Evolutionary conservation across 2,329 filamentous ascomycete genomes (phyloP), one percentile per base, ranked within the genome.

Genomic region (Trichophyton equinum): DNA sequence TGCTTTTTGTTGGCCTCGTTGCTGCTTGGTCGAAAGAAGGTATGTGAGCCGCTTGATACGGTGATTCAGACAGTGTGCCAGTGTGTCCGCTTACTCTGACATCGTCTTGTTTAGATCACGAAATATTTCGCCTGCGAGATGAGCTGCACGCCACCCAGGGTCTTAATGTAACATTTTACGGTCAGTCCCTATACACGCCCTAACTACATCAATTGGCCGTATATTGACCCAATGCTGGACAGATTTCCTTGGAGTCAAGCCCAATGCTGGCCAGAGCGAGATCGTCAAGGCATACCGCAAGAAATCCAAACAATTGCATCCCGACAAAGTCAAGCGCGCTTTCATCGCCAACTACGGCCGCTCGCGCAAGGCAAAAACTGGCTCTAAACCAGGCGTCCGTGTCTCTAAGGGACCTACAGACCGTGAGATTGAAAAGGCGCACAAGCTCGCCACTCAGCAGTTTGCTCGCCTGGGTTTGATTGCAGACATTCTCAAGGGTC

Each of bases 51-150:
- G 13, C 30, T 25, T 38, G 27, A n/a, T 49, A 49, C 58, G 47
- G 60, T 15, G 30, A 27, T 60, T 49, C 33, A 38, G 33, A 38
- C 11, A 38, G 9, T 38, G 15, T n/a, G 1, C 40, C 40, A 7
- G 42, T 42, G 22, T 33, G n/a, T n/a, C n/a, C 1, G 22, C 49
- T 4, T 27, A 13, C 13, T 40, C 55, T 57, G 15, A 57, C 49
- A 60, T 61, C 15, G 13, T 38, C 18, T 33, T 13, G 40, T 47
- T 64, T 69, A 95, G 94, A 99, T 76, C 90, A 95, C 72, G 94
- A 99, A 77, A 97, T 99, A 78, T 99, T 99, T 79, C 88, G 91
- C 68, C 81, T 99, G 64, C 87, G 87, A 70, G 91, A 96, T 77
- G 94, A 97, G 73, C 83, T 99, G 61, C 78, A 82, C 63, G 76